phyloP scores from a whole-genome alignment of 73 alveolate species.

The Durusdinium trenchii region DNA sequence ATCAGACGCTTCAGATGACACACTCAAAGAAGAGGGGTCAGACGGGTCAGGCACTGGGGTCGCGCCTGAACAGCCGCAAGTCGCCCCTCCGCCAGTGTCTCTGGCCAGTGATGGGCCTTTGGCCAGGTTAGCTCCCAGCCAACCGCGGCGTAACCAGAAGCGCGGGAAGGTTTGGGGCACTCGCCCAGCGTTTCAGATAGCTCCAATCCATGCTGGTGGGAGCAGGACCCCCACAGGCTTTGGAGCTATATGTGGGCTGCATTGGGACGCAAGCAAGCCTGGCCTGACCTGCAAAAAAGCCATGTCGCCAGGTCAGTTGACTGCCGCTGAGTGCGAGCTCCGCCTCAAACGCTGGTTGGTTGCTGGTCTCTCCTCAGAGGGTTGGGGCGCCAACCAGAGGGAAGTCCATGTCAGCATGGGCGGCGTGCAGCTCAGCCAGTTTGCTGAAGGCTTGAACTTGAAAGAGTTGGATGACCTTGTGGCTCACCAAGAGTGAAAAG shows the following conservation, averaged over 20 bases:
- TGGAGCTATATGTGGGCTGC: background rate
- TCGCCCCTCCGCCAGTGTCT: no score
- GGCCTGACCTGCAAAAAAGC: background rate
- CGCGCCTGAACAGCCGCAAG: background rate
- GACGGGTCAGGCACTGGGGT: background rate
- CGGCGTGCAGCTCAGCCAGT: background rate
- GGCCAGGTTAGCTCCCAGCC: background rate
- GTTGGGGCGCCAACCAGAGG: background rate
- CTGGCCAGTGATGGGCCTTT: background rate
- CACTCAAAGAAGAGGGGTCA: background rate
- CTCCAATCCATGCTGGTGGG: background rate
- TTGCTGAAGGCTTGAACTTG: background rate
- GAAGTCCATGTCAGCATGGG: background rate
- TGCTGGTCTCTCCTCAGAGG: background rate
- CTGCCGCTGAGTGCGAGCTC: background rate
- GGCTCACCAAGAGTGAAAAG: background rate
- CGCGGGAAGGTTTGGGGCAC: no score
- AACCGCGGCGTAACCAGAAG: background rate
- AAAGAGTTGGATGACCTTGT: background rate
- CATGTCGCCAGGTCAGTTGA: background rate
- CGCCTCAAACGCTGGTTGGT: background rate
- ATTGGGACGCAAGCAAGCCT: background rate
- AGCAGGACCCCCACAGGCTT: background rate
- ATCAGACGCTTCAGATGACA: background rate
- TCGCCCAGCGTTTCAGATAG: background rate